Conservation (phyloP, 164 flowering plant species). For the Liriodendron chinense region DNA sequence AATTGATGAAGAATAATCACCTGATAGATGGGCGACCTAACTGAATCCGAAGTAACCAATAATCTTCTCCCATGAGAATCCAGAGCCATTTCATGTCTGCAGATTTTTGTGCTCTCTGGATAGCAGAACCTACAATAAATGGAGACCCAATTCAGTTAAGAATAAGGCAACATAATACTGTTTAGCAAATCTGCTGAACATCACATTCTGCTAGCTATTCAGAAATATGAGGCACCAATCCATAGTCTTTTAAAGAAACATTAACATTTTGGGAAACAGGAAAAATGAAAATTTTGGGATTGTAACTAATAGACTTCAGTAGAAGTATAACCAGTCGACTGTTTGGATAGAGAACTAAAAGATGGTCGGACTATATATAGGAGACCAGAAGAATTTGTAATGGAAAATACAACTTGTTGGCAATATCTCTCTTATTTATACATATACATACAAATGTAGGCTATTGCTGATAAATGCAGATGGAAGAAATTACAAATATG, state of each 20-base stretch:
- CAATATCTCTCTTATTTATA: too few relatives aligned
- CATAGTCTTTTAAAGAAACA: neutral
- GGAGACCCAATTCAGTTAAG: neutral
- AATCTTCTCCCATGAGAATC: conserved; percentile 76
- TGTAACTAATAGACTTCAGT: neutral
- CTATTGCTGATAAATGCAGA: too few relatives aligned
- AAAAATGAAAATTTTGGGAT: too few relatives aligned
- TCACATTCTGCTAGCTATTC: neutral
- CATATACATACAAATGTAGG: too few relatives aligned
- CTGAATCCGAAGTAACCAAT: conserved; percentile 71
- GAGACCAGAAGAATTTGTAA: too few relatives aligned
- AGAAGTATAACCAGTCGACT: too few relatives aligned
- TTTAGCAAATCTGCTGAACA: neutral
- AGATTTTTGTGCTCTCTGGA: conserved; percentile 32
- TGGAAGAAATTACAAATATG: too few relatives aligned
- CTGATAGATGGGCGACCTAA: conserved; percentile 90
- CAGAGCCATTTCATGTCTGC: conserved; percentile 78
- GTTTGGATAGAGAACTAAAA: too few relatives aligned
- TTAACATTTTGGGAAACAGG: too few relatives aligned
- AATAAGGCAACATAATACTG: neutral
- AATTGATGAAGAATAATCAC: conserved; percentile 20
- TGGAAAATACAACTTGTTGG: too few relatives aligned
- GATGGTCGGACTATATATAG: too few relatives aligned
- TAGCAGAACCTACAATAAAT: conserved; percentile 48
- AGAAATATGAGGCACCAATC: neutral